Base-by-base conservation (phyloP, 495 filamentous ascomycete species). In the Neurospora sp. region DNA sequence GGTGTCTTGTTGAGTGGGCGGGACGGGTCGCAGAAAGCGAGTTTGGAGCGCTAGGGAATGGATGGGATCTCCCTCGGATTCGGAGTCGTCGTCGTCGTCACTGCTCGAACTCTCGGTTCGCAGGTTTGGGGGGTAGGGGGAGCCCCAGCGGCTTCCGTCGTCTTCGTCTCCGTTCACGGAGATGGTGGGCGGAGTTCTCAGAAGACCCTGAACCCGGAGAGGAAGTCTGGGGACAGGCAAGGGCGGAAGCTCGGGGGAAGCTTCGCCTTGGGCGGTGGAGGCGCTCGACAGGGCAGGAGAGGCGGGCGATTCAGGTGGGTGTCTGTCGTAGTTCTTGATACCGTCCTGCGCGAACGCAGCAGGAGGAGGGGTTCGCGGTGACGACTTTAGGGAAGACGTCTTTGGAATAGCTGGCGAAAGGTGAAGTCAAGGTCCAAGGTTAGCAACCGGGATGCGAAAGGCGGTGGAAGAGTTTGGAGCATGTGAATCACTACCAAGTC, bases 81-180 rank as follows among this genome's bases (percentile, higher is more conserved):
- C 53, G 53, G 22, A 31, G 22, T 61, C 53, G 27, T 61, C 53
- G 53, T 79, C 76, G 53, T 79, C 76, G 78, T 87, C 83, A 79
- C 84, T 85, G 81, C 86, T 82, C 78, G 86, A 78, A 74, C 84
- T 85, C 72, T 83, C 81, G 78, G 77, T 82, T 76, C 81, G 88
- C 78, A 83, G 81, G 35, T 82, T 85, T 70, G 84, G 82, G 42
- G 87, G 88, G 82, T 93, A 93, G 71, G 91, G 91, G 14, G 91
- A 93, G 12, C 91, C 91, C 91, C 91, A 93, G 76, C 87, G 89
- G 31, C 89, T 89, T 40, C 89, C 89, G 74, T 88, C 90, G 81
- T 73, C 75, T 18, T 72, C 78, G 75, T 81, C 79, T 38, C 76
- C 72, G 20, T 39, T 72, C 40, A 74, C 77, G 70, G 76, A 70